Conservation (phyloP, 192 early-diverging fungal genomes). For the Oehlia diaphana region DNA sequence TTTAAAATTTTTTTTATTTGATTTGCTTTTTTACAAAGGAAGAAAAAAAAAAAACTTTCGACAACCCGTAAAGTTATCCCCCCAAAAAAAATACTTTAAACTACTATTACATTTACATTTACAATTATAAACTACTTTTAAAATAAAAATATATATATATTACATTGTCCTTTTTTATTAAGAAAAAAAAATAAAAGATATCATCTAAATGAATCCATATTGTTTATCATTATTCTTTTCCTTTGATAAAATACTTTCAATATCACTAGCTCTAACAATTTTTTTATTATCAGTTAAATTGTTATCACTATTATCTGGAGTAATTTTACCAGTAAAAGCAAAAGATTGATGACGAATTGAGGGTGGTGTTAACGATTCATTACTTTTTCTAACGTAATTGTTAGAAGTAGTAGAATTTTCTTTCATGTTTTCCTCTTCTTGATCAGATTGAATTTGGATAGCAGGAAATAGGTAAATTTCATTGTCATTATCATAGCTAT, state of each 20-base stretch:
- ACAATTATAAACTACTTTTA: too few relatives aligned
- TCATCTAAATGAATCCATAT: too few relatives aligned
- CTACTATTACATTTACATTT: too few relatives aligned
- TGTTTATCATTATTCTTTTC: not conserved
- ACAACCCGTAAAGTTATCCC: too few relatives aligned
- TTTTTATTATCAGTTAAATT: not conserved
- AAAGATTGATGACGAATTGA: not conserved
- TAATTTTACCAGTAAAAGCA: not conserved
- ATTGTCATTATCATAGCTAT: not conserved
- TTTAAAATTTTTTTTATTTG: too few relatives aligned
- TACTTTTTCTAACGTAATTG: not conserved
- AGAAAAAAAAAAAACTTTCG: too few relatives aligned
- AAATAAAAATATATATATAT: too few relatives aligned
- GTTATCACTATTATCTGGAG: not conserved
- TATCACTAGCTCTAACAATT: not conserved
- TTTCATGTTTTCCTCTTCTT: not conserved
- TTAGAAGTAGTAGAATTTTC: not conserved
- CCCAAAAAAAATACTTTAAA: too few relatives aligned
- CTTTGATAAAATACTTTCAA: not conserved
- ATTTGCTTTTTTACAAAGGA: too few relatives aligned
- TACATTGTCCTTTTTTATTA: too few relatives aligned
- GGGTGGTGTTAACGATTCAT: not conserved
- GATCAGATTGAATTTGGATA: not conserved
- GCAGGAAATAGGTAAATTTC: not conserved
- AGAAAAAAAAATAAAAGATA: too few relatives aligned